phyloP scores from a whole-genome alignment of 2,329 filamentous ascomycete genomes.

The Ophiognomonia clavigignenti-juglandacearum region DNA sequence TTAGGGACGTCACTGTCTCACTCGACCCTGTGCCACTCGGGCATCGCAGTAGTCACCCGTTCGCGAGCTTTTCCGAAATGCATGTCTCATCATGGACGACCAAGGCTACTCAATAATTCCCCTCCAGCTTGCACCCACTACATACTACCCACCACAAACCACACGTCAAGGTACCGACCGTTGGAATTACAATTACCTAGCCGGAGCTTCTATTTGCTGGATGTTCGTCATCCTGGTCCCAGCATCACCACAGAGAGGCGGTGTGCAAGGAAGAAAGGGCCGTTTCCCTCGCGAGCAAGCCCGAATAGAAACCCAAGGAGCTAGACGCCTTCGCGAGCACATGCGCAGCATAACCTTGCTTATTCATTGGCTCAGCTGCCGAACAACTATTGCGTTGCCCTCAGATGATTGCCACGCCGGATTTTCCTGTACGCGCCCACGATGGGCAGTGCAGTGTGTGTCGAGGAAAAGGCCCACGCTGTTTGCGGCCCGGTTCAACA shows the following conservation, averaged over 20 bases:
- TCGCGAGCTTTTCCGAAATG: constrained; percentile 15
- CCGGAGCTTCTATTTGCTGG: background rate
- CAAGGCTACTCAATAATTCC: background rate
- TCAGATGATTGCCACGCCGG: background rate
- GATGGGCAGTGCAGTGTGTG: background rate
- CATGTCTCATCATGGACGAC: constrained; percentile 8
- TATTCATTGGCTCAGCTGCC: background rate
- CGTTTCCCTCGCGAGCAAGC: too few species aligned
- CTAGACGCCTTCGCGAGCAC: too few species aligned
- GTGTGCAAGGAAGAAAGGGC: background rate
- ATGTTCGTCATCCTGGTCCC: background rate
- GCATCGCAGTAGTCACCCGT: constrained; percentile 8
- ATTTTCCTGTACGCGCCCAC: background rate
- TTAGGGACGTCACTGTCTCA: constrained; percentile 11
- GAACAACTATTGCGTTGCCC: constrained; percentile 1
- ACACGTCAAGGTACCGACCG: too few species aligned
- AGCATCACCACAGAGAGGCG: background rate
- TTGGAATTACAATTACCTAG: too few species aligned
- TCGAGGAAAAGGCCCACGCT: too few species aligned
- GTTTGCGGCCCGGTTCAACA: too few species aligned
- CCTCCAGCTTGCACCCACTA: too few species aligned
- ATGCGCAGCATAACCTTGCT: too few species aligned
- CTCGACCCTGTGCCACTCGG: constrained; percentile 1
- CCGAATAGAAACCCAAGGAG: too few species aligned
- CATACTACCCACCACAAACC: too few species aligned